A percentile compares a stretch with the other conserved stretches of the same genome.
These are phyloP conservation scores for Quercus alba DNA, from an alignment of 306 rosid genomes.

Conservation along the genomic window DNA sequence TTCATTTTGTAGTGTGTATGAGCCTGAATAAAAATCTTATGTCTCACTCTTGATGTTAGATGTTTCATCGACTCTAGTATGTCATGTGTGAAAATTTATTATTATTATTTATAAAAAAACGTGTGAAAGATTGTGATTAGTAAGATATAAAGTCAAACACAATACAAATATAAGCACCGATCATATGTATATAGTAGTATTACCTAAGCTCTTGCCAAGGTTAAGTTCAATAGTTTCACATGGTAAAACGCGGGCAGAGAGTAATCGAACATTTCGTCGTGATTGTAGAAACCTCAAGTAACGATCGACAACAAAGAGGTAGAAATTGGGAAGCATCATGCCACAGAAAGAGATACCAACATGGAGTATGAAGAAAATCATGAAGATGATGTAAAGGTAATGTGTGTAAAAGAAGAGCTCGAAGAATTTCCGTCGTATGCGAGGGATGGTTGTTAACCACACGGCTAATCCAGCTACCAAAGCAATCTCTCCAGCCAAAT, in stretches of 20 bases:
- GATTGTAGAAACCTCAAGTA: constrained; percentile 68
- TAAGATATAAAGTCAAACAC: too few relatives aligned
- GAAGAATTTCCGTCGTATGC: constrained; percentile 55
- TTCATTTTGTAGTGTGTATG: too few relatives aligned
- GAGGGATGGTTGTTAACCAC: constrained; percentile 62
- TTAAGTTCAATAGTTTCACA: constrained; percentile 67
- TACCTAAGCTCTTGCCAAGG: constrained; percentile 66
- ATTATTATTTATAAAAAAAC: too few relatives aligned
- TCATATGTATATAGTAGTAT: not conserved
- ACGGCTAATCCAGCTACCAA: constrained; percentile 48
- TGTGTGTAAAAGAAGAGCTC: constrained; percentile 79
- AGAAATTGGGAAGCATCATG: constrained; percentile 71
- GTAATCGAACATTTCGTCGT: constrained; percentile 28
- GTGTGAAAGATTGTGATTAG: too few relatives aligned
- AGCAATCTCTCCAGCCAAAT: constrained; percentile 69
- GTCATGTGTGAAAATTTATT: too few relatives aligned
- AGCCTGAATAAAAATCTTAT: too few relatives aligned
- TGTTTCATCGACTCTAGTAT: too few relatives aligned
- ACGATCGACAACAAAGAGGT: constrained; percentile 79
- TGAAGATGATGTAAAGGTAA: constrained; percentile 61
- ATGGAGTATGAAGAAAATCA: constrained; percentile 69
- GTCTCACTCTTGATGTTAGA: too few relatives aligned
- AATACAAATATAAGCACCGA: too few relatives aligned
- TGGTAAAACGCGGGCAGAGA: constrained; percentile 60
- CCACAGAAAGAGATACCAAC: constrained; percentile 47